These are phyloP conservation scores for Nitzschia sp. DNA, from an alignment of 108 stramenopile genomes.

Conservation along the genomic window DNA sequence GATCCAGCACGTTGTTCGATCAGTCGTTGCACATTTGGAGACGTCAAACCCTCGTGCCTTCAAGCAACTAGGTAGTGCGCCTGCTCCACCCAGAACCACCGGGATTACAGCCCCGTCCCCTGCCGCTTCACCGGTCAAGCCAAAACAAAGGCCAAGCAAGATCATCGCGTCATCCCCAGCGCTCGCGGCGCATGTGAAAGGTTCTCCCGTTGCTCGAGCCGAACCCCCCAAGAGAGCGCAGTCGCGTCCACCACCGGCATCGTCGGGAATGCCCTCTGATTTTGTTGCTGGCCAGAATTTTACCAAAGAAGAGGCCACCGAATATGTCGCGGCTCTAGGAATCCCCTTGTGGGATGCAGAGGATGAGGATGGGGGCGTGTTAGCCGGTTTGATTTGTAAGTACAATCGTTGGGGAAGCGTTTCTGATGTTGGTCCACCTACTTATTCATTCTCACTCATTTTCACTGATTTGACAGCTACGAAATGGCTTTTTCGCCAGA, in stretches of 20 bases:
- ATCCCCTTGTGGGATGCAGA: slow-evolving; percentile 75
- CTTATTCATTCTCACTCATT: not conserved
- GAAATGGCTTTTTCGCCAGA: slow-evolving; percentile 66
- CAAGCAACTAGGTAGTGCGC: slow-evolving; percentile 50
- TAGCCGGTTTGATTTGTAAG: slow-evolving; percentile 76
- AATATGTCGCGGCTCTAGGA: slow-evolving; percentile 34
- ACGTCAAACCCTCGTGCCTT: slow-evolving; percentile 64
- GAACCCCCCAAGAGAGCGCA: not conserved
- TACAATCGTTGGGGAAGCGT: not conserved
- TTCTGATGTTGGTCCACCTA: not conserved
- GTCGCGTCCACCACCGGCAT: not conserved
- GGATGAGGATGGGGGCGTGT: slow-evolving; percentile 64
- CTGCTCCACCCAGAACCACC: not conserved
- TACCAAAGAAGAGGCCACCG: slow-evolving; percentile 57
- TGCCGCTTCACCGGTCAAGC: not conserved
- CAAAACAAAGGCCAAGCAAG: not conserved
- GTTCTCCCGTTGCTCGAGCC: not conserved
- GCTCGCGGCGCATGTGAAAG: not conserved
- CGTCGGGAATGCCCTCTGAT: not conserved
- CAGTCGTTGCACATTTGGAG: slow-evolving; percentile 46
- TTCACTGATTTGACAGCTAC: slow-evolving; percentile 41
- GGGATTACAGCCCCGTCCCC: not conserved
- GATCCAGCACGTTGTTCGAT: slow-evolving; percentile 24
- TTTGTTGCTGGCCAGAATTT: not conserved
- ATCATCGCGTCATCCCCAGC: not conserved